Evolutionary conservation across 225 moss, liverwort and hornwort species (phyloP), one percentile per base, ranked within the genome.

Genomic region (Polytrichum formosum): DNA sequence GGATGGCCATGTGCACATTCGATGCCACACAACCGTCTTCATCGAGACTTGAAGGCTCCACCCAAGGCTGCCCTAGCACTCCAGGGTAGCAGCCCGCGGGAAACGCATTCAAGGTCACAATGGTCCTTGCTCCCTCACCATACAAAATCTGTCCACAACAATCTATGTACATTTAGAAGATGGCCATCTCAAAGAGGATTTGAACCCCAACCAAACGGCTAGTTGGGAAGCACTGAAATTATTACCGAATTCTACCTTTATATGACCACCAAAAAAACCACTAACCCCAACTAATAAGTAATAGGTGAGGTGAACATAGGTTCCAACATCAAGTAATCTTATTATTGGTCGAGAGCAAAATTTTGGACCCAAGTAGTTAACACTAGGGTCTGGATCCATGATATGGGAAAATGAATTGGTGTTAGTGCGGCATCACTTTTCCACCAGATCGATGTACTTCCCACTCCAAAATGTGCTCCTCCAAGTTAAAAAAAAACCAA

Each of bases 91-190:
- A 82, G 1, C 25, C 79, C 1, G 0, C 0, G 0, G 82, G 74
- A 58, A 18, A 64, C 6, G 5, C 53, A 37, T 79, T 75, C 62
- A 74, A 70, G 2, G 76, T 17, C 5, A 85, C 74, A 31, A 85
- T 30, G 7, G 26, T 85, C 68, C 76, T 79, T 0, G 79, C 82
- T 76, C 85, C 82, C 3, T 69, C 76, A 0, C 65, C 28, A n/a
- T 79, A 79, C 31, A 85, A 73, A 54, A 18, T 0, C 82, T 79
- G 21, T 1, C 1, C 7, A 56, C 22, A n/a, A 65, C 63, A 59
- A 7, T 6, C 6, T 30, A 30, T 66, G 6, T 2, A 37, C 22
- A 18, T 17, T 10, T 5, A 8, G 0, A 26, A 28, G 17, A 61
- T 21, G 56, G 20, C 16, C 2, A n/a, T 2, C 6, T 58, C 7